phyloP scores from a whole-genome alignment of 257 asterid species.

The Solanum sejunctum region DNA sequence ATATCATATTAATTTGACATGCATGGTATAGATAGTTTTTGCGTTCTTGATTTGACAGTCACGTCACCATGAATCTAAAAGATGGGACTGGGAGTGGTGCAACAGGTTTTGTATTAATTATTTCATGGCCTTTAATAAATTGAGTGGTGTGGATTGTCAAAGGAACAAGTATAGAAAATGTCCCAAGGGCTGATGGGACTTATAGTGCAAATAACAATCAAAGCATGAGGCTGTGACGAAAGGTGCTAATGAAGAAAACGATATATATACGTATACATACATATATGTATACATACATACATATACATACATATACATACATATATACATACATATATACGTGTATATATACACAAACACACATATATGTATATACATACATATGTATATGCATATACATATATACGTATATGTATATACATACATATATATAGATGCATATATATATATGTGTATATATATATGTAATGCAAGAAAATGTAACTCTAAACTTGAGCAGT shows the following conservation, averaged over 20 bases:
- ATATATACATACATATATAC: too few species aligned
- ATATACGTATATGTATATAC: not conserved
- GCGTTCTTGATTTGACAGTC: not conserved
- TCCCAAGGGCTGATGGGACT: not conserved
- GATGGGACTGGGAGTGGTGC: not conserved
- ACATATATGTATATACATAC: too few species aligned
- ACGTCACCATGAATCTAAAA: not conserved
- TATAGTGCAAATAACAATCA: not conserved
- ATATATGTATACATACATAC: too few species aligned
- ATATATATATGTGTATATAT: fast-evolving
- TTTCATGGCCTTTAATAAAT: not conserved
- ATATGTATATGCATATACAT: fast-evolving
- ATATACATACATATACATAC: too few species aligned
- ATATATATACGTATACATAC: not conserved
- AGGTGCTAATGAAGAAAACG: not conserved
- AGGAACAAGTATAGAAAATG: not conserved
- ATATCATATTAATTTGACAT: not conserved
- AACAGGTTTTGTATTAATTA: not conserved
- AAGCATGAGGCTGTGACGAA: not conserved
- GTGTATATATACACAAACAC: too few species aligned
- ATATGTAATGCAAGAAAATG: not conserved
- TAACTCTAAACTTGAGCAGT: not conserved
- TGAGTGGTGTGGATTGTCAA: not conserved
- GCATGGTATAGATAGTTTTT: not conserved
- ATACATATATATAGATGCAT: fast-evolving